Evolutionary conservation across 768 basidiomycete genomes (phyloP).

Genomic region (Boletellus ananas): DNA sequence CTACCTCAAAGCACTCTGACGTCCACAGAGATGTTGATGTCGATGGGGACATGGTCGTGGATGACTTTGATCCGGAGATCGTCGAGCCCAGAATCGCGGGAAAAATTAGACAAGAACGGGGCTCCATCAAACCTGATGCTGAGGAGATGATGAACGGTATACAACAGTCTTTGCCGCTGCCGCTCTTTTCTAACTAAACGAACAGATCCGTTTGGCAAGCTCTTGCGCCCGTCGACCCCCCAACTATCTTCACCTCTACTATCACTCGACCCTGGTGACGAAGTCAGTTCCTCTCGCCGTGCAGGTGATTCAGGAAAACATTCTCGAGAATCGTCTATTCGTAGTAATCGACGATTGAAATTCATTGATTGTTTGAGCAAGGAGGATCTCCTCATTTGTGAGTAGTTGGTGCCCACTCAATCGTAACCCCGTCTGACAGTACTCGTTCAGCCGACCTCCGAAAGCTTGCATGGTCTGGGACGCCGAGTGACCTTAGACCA

Average conservation of each 20-base stretch:
- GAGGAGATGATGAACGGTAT: conserved; percentile 77
- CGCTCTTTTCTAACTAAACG: conserved; percentile 29
- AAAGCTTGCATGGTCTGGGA: conserved; percentile 93
- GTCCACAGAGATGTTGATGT: conserved; percentile 55
- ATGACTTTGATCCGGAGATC: conserved; percentile 67
- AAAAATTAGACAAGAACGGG: conserved; percentile 45
- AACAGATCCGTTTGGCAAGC: conserved; percentile 58
- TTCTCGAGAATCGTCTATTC: conserved; percentile 71
- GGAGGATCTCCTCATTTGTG: conserved; percentile 81
- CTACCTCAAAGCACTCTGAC: conserved; percentile 18
- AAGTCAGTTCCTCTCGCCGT: conserved; percentile 14
- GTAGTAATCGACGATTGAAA: conserved; percentile 72
- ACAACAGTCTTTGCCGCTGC: conserved; percentile 14
- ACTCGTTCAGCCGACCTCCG: conserved; percentile 64
- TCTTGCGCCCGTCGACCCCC: conserved; percentile 35
- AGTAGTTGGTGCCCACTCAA: conserved; percentile 22
- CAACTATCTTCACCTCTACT: conserved; percentile 4
- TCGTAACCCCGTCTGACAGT: conserved; percentile 5
- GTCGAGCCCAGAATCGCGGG: conserved; percentile 28
- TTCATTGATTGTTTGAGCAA: conserved; percentile 75
- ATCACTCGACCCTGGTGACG: conserved; percentile 6
- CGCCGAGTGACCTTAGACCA: conserved; percentile 82
- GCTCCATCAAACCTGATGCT: conserved; percentile 59
- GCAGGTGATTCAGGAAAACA: conserved; percentile 50
- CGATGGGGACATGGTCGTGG: conserved; percentile 73